Percentiles rank a stretch among this genome's conserved stretches.
These are phyloP conservation scores for Chaetothyriales sp. DNA, from an alignment of 2,329 filamentous ascomycete species.

Conservation along the genomic window DNA sequence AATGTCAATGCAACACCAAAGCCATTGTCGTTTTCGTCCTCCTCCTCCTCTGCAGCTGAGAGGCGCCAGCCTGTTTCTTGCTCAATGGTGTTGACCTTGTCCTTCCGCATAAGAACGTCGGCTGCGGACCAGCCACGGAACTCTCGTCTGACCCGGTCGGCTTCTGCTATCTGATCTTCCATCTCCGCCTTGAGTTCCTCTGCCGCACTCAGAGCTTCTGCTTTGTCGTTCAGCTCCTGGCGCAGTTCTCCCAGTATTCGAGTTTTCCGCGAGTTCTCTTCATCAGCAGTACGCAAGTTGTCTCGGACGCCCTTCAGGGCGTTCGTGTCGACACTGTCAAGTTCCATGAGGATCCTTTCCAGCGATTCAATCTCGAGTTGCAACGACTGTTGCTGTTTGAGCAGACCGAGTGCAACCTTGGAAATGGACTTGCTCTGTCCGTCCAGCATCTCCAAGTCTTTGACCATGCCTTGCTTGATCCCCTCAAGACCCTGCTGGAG, in stretches of 20 bases:
- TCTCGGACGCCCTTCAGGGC: conserved; percentile 63
- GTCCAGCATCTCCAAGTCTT: conserved; percentile 53
- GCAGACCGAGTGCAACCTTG: conserved; percentile 51
- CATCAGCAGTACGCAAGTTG: conserved; percentile 50
- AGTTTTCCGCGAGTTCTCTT: conserved; percentile 57
- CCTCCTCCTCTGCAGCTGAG: conserved; percentile 23
- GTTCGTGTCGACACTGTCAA: conserved; percentile 45
- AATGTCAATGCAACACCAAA: conserved; percentile 27
- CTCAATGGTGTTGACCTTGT: conserved; percentile 39
- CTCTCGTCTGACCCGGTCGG: conserved; percentile 72
- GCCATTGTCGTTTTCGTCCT: conserved; percentile 13
- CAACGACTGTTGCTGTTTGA: conserved; percentile 48
- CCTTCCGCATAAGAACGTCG: conserved; percentile 68
- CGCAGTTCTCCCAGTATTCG: conserved; percentile 53
- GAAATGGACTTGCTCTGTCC: conserved; percentile 58
- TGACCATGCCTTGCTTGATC: conserved; percentile 62
- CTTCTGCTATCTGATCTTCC: conserved; percentile 61
- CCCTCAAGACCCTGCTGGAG: conserved; percentile 67
- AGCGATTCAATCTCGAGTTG: conserved; percentile 52
- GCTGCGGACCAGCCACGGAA: conserved; percentile 76
- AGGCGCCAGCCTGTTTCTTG: conserved; percentile 33
- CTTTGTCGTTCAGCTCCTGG: conserved; percentile 53
- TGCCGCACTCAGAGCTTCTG: conserved; percentile 48
- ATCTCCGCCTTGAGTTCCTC: conserved; percentile 55
- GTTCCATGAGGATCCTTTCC: conserved; percentile 56